A percentile compares a stretch with the other conserved stretches of the same genome.
Conservation (phyloP, 2,329 filamentous ascomycete genomes). For the Penicillium sp. region DNA sequence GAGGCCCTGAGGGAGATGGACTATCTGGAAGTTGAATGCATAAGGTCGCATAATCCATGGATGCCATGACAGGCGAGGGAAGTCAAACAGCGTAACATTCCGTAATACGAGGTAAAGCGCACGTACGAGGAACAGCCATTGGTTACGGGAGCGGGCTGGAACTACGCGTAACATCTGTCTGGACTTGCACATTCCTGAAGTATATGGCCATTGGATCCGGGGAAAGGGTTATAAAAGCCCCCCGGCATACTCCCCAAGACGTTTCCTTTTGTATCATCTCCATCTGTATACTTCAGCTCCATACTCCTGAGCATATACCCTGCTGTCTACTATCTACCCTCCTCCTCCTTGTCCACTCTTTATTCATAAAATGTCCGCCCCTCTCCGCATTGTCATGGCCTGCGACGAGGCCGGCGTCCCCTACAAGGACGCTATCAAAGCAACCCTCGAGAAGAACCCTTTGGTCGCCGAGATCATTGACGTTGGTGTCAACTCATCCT, state of each 20-base stretch:
- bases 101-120: slow-evolving; percentile 16
- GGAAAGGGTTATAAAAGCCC: slow-evolving; percentile 8
- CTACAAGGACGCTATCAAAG: slow-evolving; percentile 79
- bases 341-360: background rate
- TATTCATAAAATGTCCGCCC: slow-evolving; percentile 32
- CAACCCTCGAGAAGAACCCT: slow-evolving; percentile 66
- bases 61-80: slow-evolving; percentile 2
- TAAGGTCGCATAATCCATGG: too few relatives aligned
- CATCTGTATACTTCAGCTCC: too few relatives aligned
- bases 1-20: too few relatives aligned
- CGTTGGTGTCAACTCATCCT: slow-evolving; percentile 66
- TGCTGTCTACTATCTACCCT: background rate
- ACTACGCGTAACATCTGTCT: background rate
- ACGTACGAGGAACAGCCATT: slow-evolving; percentile 10
- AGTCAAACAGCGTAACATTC: background rate
- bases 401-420: slow-evolving; percentile 71
- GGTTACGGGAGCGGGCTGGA: too few relatives aligned
- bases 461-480: slow-evolving; percentile 70
- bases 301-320: too few relatives aligned
- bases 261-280: too few relatives aligned
- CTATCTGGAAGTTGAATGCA: too few relatives aligned
- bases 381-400: slow-evolving; percentile 63
- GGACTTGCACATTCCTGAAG: background rate
- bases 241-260: slow-evolving; percentile 1
- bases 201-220: background rate